phyloP scores from a whole-genome alignment of 345 rosid genomes.

The Iberis pinnata region DNA sequence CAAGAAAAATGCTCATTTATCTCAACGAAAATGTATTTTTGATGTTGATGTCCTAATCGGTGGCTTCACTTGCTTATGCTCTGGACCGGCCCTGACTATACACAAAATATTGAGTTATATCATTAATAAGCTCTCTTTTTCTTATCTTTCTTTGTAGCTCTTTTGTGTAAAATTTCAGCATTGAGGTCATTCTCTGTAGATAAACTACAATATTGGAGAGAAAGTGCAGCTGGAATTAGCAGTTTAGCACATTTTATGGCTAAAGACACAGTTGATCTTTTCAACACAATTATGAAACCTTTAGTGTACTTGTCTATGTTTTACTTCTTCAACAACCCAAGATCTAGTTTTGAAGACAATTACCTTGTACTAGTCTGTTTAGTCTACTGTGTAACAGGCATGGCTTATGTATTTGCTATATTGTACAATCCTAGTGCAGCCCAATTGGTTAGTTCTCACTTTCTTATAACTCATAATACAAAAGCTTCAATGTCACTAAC shows the following conservation, averaged over 20 bases:
- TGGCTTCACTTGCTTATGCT: too few relatives aligned
- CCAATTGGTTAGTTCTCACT: conserved; percentile 51
- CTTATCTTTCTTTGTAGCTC: conserved; percentile 40
- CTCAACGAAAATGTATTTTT: too few relatives aligned
- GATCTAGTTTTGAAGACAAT: conserved; percentile 69
- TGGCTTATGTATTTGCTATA: conserved; percentile 77
- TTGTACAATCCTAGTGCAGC: conserved; percentile 60
- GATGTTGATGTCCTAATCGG: too few relatives aligned
- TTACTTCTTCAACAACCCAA: conserved; percentile 87
- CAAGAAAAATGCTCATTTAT: too few relatives aligned
- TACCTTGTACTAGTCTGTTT: conserved; percentile 59
- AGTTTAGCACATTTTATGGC: conserved; percentile 76
- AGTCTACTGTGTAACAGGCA: conserved; percentile 81
- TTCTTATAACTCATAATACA: conserved; percentile 1
- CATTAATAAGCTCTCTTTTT: not conserved
- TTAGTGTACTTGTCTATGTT: conserved; percentile 78
- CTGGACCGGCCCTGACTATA: too few relatives aligned
- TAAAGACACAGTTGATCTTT: conserved; percentile 68
- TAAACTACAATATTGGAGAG: conserved; percentile 70
- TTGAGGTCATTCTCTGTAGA: conserved; percentile 69
- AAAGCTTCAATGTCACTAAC: not conserved
- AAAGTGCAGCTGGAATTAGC: conserved; percentile 71
- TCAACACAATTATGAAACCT: conserved; percentile 65
- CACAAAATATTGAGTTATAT: not conserved
- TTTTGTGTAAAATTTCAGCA: conserved; percentile 72